phyloP scores from a whole-genome alignment of 176 grass and related monocot species.

The Zizania latifolia region DNA sequence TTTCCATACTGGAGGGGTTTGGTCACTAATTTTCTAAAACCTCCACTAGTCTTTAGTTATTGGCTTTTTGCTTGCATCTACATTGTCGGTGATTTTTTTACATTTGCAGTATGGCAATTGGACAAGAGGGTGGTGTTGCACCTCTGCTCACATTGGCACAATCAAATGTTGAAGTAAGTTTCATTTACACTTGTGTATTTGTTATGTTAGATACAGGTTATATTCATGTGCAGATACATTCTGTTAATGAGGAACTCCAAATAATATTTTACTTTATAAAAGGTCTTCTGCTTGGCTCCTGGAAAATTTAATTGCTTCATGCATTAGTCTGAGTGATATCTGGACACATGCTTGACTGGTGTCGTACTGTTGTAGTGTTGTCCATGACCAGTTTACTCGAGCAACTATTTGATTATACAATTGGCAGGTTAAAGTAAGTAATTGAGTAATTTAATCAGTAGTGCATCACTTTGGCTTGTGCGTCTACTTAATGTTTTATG shows the following conservation, averaged over 20 bases:
- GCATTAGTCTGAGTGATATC: neutral
- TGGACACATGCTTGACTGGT: neutral
- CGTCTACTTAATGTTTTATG: neutral
- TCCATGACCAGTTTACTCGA: neutral
- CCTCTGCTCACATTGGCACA: constrained; percentile 89
- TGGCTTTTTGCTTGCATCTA: neutral
- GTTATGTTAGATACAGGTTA: neutral
- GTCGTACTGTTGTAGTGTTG: neutral
- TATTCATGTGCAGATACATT: neutral
- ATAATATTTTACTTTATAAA: constrained; percentile 6
- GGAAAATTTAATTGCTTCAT: neutral
- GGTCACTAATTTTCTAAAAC: neutral
- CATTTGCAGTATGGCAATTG: constrained; percentile 86
- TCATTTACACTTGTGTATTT: neutral
- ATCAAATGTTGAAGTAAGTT: constrained; percentile 91
- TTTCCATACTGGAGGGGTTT: neutral
- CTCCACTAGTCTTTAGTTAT: neutral
- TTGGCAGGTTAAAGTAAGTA: neutral
- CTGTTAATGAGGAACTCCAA: constrained; percentile 4
- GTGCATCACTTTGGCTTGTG: neutral
- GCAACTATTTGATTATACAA: neutral
- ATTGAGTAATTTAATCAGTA: neutral
- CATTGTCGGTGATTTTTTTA: constrained; percentile 37
- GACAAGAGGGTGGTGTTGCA: constrained; percentile 84
- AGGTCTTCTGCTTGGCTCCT: neutral